Percentiles rank a stretch among this genome's conserved stretches.
These are phyloP conservation scores for Tympanopsis confertula DNA, from an alignment of 2,329 filamentous ascomycete genomes.

Conservation along the genomic window DNA sequence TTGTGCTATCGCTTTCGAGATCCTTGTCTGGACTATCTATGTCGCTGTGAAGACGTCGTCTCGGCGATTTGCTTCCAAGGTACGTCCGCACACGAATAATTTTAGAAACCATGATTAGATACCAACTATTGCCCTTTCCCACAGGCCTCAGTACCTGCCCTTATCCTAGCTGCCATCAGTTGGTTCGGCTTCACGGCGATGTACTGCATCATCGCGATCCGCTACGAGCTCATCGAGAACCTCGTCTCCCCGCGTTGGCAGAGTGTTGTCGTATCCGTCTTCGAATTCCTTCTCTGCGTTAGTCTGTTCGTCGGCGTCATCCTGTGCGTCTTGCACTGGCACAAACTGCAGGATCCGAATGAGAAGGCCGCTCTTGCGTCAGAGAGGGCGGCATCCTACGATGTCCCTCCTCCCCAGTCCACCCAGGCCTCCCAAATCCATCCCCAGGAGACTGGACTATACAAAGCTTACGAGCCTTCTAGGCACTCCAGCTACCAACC, in stretches of 20 bases:
- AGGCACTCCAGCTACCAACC: too few species aligned
- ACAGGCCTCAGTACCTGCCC: neutral
- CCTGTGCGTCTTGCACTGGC: neutral
- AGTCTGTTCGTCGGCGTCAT: neutral
- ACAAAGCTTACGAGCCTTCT: too few species aligned
- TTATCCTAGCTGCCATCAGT: neutral
- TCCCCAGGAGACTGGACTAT: too few species aligned
- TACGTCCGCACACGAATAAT: neutral
- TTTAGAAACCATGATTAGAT: neutral
- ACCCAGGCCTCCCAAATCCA: too few species aligned
- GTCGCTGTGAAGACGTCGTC: neutral
- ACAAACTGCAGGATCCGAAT: neutral
- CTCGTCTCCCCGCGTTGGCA: neutral
- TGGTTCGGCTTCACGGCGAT: neutral
- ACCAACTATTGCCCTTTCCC: neutral
- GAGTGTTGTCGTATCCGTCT: neutral
- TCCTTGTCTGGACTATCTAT: neutral
- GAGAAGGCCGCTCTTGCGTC: too few species aligned
- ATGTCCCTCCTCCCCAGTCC: too few species aligned
- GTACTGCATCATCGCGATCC: neutral
- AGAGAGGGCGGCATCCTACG: too few species aligned
- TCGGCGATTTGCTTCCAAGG: neutral
- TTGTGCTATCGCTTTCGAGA: neutral
- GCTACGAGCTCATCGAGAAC: neutral
- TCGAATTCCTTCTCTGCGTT: neutral